These are phyloP conservation scores for Paspalum notatum DNA, from an alignment of 176 grass and related monocot genomes.

Conservation along the genomic window DNA sequence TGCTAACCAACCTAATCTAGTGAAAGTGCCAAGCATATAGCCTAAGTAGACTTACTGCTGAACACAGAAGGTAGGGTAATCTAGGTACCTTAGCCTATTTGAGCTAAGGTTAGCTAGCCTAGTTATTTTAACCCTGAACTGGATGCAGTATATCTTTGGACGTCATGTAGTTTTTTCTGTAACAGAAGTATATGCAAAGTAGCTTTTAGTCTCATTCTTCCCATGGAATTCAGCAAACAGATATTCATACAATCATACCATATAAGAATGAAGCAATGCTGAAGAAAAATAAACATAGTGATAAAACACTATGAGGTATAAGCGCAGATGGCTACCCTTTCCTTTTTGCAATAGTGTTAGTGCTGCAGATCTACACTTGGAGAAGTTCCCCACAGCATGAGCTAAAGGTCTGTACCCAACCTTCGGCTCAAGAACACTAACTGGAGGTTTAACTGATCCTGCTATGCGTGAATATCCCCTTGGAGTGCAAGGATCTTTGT, in stretches of 20 bases:
- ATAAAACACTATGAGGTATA: not conserved
- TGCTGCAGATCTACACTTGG: constrained; percentile 73
- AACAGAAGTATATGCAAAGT: not conserved
- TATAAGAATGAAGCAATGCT: constrained; percentile 19
- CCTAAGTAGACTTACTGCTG: not conserved
- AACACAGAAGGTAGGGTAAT: not conserved
- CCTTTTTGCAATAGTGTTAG: constrained; percentile 73
- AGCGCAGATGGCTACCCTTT: constrained; percentile 57
- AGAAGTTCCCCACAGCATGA: constrained; percentile 79
- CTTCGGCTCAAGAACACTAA: constrained; percentile 50
- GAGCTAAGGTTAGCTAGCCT: not conserved
- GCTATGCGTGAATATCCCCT: constrained; percentile 55
- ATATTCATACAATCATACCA: constrained; percentile 5
- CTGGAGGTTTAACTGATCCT: constrained; percentile 52
- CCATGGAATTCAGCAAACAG: not conserved
- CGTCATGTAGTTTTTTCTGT: not conserved
- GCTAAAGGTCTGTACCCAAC: constrained; percentile 42
- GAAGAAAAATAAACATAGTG: not conserved
- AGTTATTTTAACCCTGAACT: not conserved
- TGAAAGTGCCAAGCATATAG: not conserved
- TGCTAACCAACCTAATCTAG: not conserved
- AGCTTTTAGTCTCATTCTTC: not conserved
- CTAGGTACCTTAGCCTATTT: not conserved
- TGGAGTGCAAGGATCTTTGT: constrained; percentile 87
- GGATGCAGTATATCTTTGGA: not conserved